A percentile compares a stretch with the other conserved stretches of the same genome.
Evolutionary conservation across 352 stramenopile genomes (phyloP).

Genomic region (Phytopythium helicoides): DNA sequence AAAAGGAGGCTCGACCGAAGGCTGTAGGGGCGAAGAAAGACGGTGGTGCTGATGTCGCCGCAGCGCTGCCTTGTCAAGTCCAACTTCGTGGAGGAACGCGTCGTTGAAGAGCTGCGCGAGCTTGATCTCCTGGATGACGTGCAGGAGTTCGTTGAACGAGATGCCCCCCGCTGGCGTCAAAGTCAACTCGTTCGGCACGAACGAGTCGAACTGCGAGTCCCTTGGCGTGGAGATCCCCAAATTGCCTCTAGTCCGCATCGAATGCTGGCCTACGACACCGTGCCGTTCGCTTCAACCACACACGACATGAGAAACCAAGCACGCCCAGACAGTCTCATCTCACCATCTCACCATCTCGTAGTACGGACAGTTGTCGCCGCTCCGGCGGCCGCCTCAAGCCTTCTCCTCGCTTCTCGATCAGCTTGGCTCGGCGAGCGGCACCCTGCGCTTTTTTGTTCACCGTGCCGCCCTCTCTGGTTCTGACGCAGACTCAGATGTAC

Average conservation of each 20-base stretch:
- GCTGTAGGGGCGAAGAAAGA: neutral
- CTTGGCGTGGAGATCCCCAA: slow-evolving; percentile 72
- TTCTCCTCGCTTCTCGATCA: too few species aligned
- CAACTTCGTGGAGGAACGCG: slow-evolving; percentile 44
- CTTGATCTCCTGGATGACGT: slow-evolving; percentile 89
- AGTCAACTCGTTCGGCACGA: slow-evolving; percentile 79
- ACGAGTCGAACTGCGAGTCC: slow-evolving; percentile 59
- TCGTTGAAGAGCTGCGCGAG: slow-evolving; percentile 80
- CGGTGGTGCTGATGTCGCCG: slow-evolving; percentile 1
- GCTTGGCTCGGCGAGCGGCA: too few species aligned
- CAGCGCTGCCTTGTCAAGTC: slow-evolving; percentile 12
- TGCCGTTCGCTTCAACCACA: slow-evolving; percentile 43
- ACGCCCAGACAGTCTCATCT: too few species aligned
- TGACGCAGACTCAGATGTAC: too few species aligned
- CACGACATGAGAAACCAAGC: too few species aligned
- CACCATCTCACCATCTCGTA: too few species aligned
- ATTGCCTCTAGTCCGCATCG: slow-evolving; percentile 58
- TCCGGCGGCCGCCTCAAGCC: too few species aligned
- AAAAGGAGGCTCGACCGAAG: too few species aligned
- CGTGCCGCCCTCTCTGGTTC: too few species aligned
- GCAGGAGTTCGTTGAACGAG: slow-evolving; percentile 83
- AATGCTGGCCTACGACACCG: slow-evolving; percentile 77
- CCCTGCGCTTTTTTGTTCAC: too few species aligned
- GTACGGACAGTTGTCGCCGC: too few species aligned
- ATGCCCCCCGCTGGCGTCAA: slow-evolving; percentile 83